These are phyloP conservation scores for Glonium stellatum DNA, from an alignment of 495 filamentous ascomycete species.

Conservation along the genomic window DNA sequence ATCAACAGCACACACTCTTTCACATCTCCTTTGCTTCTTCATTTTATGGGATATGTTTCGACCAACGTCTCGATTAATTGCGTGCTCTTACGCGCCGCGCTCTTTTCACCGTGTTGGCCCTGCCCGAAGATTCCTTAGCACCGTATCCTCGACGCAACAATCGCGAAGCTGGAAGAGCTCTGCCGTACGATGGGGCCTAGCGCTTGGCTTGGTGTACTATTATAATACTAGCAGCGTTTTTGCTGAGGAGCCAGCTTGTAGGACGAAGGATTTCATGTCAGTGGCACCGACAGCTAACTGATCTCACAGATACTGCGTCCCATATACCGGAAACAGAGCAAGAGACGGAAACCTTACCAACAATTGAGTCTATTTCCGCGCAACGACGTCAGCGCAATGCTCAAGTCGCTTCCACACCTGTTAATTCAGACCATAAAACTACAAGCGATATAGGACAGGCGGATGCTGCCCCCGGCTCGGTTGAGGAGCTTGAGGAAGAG, in stretches of 20 bases:
- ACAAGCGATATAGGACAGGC: background rate
- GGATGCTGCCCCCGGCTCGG: slow-evolving; percentile 13
- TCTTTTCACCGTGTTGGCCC: slow-evolving; percentile 7
- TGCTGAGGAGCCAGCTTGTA: slow-evolving; percentile 74
- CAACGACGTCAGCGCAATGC: slow-evolving; percentile 26
- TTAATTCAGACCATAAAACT: background rate
- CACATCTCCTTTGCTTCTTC: slow-evolving; percentile 5
- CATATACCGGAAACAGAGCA: slow-evolving; percentile 28
- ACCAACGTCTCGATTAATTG: slow-evolving; percentile 19
- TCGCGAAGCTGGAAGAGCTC: slow-evolving; percentile 76
- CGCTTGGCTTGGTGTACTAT: slow-evolving; percentile 75
- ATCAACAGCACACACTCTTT: slow-evolving; percentile 9
- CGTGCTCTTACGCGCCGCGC: slow-evolving; percentile 15
- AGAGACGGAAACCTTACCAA: slow-evolving; percentile 31
- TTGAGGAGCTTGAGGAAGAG: slow-evolving; percentile 66
- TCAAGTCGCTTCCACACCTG: background rate
- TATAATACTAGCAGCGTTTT: slow-evolving; percentile 87
- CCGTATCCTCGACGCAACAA: slow-evolving; percentile 56
- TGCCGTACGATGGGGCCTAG: slow-evolving; percentile 64
- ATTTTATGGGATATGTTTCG: slow-evolving; percentile 24
- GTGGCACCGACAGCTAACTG: slow-evolving; percentile 9
- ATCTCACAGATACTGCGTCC: slow-evolving; percentile 12
- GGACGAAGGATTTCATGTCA: slow-evolving; percentile 26
- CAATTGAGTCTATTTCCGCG: slow-evolving; percentile 32
- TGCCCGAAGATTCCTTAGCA: slow-evolving; percentile 62